phyloP scores from a whole-genome alignment of 345 rosid species.

The Cardamine chenopodiifolia region DNA sequence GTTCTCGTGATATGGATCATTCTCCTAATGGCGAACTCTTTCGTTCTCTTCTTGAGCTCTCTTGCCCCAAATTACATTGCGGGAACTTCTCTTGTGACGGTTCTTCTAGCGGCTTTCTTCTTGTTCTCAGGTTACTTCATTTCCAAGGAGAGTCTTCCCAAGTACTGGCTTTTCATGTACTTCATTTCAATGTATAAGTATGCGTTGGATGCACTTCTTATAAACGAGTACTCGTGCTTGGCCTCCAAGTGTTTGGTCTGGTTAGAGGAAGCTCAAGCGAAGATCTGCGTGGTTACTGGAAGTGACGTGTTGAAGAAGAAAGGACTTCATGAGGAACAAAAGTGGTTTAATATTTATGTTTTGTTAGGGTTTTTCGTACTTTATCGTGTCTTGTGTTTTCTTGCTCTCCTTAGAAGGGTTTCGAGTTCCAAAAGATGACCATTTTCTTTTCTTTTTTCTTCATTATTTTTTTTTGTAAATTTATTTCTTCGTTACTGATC shows the following conservation, averaged over 20 bases:
- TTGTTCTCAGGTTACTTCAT: slow-evolving; percentile 95
- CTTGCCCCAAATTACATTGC: slow-evolving; percentile 90
- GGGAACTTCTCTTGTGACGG: slow-evolving; percentile 75
- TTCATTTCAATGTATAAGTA: slow-evolving; percentile 93
- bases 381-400: slow-evolving; percentile 76
- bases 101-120: slow-evolving; percentile 75
- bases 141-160: slow-evolving; percentile 72
- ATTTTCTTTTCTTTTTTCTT: not conserved
- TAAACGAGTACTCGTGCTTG: slow-evolving; percentile 90
- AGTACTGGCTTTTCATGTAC: slow-evolving; percentile 94
- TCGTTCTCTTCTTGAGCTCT: slow-evolving; percentile 85
- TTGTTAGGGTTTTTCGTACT: slow-evolving; percentile 83
- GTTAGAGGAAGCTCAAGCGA: slow-evolving; percentile 64
- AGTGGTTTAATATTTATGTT: slow-evolving; percentile 73
- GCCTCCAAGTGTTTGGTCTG: slow-evolving; percentile 66
- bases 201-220: slow-evolving; percentile 79
- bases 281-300: slow-evolving; percentile 68
- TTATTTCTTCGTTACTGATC: not conserved
- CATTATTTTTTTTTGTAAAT: not conserved
- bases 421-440: slow-evolving; percentile 67
- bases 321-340: slow-evolving; percentile 65
- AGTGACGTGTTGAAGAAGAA: slow-evolving; percentile 66
- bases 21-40: slow-evolving; percentile 86
- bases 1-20: slow-evolving; percentile 77
- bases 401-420: slow-evolving; percentile 72